Conservation (phyloP, 495 filamentous ascomycete genomes). For the Echria macrotheca region DNA sequence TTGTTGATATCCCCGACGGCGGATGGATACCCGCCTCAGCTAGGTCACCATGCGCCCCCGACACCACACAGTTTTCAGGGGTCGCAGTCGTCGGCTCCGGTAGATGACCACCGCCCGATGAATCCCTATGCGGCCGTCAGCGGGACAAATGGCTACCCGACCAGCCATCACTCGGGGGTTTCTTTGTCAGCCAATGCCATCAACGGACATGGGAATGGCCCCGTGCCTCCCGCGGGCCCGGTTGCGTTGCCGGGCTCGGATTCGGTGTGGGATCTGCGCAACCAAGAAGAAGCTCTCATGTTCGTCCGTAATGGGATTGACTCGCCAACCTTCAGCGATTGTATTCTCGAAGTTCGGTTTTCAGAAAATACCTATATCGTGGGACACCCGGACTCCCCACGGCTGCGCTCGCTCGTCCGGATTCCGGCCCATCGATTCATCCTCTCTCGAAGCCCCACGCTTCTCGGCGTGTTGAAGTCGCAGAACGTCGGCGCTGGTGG, state of each 20-base stretch:
- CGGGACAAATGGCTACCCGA: slow-evolving; percentile 10
- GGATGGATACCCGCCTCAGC: slow-evolving; percentile 32
- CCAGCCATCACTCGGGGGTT: slow-evolving; percentile 1
- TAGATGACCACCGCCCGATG: slow-evolving; percentile 23
- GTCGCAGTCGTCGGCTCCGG: slow-evolving; percentile 43
- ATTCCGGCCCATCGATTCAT: slow-evolving; percentile 49
- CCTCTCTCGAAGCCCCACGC: slow-evolving; percentile 43
- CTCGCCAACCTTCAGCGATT: slow-evolving; percentile 42
- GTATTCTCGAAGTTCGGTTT: slow-evolving; percentile 41
- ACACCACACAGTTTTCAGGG: slow-evolving; percentile 52
- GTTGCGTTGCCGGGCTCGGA: not conserved
- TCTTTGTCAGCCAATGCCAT: slow-evolving; percentile 9
- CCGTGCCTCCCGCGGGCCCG: not conserved
- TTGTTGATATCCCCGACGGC: slow-evolving; percentile 27
- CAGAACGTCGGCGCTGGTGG: slow-evolving; percentile 17
- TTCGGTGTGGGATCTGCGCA: slow-evolving; percentile 9
- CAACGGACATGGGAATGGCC: slow-evolving; percentile 8
- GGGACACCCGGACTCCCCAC: slow-evolving; percentile 41
- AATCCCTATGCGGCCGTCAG: not conserved
- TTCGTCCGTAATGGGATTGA: slow-evolving; percentile 36
- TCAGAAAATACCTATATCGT: slow-evolving; percentile 31
- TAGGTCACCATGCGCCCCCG: slow-evolving; percentile 39
- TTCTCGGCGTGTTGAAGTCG: slow-evolving; percentile 24
- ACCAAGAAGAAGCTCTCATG: slow-evolving; percentile 33
- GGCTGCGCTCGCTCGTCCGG: slow-evolving; percentile 30